Conservation (phyloP, 345 rosid genomes). For the Dipteronia dyeriana region DNA sequence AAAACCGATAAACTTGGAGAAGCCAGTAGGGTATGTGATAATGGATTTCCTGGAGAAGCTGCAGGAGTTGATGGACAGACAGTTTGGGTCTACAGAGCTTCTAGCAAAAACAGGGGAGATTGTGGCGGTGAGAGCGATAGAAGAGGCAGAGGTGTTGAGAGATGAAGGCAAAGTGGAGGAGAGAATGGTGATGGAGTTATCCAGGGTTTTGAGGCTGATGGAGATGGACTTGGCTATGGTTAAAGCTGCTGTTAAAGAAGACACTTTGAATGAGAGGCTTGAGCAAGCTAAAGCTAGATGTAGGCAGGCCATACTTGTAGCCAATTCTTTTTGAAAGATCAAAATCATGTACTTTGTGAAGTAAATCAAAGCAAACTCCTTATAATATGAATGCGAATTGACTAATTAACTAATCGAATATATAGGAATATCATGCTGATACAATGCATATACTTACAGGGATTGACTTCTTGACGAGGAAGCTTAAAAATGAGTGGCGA, state of each 20-base stretch:
- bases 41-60: constrained; percentile 83
- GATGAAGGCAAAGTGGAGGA: constrained; percentile 86
- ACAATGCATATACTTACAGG: background rate
- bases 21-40: constrained; percentile 74
- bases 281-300: constrained; percentile 85
- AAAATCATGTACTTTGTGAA: background rate
- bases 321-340: constrained; percentile 60
- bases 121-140: constrained; percentile 84
- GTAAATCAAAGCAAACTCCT: background rate
- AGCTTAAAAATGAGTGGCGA: background rate
- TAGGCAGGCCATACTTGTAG: constrained; percentile 88
- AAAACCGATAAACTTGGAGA: constrained; percentile 63
- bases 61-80: constrained; percentile 66
- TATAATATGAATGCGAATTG: background rate
- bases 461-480: background rate
- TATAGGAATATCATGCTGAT: background rate
- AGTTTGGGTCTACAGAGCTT: constrained; percentile 76
- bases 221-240: constrained; percentile 99
- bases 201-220: constrained; percentile 87
- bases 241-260: constrained; percentile 80
- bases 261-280: constrained; percentile 69
- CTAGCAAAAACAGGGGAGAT: constrained; percentile 80
- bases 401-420: background rate
- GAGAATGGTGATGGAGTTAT: constrained; percentile 81
- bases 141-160: constrained; percentile 81